Percentiles rank a stretch among this genome's conserved stretches.
phyloP scores from a whole-genome alignment of 164 flowering plant genomes.

The Vitis rupestris region DNA sequence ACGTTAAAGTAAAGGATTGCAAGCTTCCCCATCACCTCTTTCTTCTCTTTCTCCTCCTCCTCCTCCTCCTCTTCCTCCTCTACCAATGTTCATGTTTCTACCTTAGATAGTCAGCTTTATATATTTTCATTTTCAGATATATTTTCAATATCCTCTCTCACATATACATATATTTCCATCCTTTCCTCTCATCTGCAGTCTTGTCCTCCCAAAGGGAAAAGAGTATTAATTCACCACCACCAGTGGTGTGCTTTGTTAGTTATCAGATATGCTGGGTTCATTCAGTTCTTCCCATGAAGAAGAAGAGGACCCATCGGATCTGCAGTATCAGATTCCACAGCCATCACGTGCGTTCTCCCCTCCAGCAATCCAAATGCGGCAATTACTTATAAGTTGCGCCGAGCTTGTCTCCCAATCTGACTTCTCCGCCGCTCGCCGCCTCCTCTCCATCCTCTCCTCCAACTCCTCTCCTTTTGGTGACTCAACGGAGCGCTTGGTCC shows the following conservation, averaged over 20 bases:
- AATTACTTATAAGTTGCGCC: conserved; percentile 63
- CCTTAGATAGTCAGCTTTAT: too few species aligned
- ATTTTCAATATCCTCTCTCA: neutral
- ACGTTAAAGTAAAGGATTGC: too few species aligned
- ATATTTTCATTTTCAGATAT: too few species aligned
- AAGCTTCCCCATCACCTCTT: too few species aligned
- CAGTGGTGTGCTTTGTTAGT: neutral
- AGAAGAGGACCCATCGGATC: conserved; percentile 31
- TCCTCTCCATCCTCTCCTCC: conserved; percentile 55
- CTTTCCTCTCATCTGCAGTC: neutral
- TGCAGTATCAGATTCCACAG: conserved; percentile 16
- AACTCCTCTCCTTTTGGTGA: conserved; percentile 74
- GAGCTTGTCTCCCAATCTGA: conserved; percentile 68
- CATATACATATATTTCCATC: conserved; percentile 1
- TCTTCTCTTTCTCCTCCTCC: too few species aligned
- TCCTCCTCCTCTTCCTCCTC: too few species aligned
- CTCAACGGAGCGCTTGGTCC: conserved; percentile 65
- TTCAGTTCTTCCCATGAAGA: conserved; percentile 29
- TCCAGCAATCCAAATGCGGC: conserved; percentile 52
- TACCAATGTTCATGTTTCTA: too few species aligned
- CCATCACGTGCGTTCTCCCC: conserved; percentile 19
- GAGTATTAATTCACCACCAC: neutral
- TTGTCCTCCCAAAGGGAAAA: conserved; percentile 6
- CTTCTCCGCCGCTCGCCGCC: conserved; percentile 57
- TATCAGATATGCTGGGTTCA: conserved; percentile 32